A percentile compares a stretch with the other conserved stretches of the same genome.
phyloP scores from a whole-genome alignment of 148 eudicot genomes.

The Selenicereus undatus region DNA sequence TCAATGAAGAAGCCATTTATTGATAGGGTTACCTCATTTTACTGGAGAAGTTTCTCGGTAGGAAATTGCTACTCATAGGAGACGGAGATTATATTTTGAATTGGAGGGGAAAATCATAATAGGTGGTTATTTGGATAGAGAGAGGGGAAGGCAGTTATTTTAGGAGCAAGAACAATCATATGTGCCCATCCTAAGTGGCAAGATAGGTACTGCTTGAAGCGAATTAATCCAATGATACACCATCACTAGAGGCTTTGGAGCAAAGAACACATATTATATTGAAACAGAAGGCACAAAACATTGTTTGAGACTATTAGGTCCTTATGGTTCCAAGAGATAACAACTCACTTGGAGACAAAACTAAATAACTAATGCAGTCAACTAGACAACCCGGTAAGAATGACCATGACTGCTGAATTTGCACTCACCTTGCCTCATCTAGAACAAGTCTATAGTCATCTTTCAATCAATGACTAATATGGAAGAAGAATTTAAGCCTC shows the following conservation, averaged over 20 bases:
- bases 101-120: too few species aligned
- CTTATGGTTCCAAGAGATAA: not conserved
- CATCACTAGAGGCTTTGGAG: not conserved
- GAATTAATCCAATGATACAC: not conserved
- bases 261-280: too few species aligned
- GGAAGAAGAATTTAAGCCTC: not conserved
- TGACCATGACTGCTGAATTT: not conserved
- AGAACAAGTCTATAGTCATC: conserved; percentile 7
- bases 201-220: not conserved
- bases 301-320: not conserved
- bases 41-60: too few species aligned
- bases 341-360: not conserved
- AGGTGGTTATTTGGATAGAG: too few species aligned
- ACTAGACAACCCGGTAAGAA: not conserved
- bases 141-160: too few species aligned
- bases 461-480: not conserved
- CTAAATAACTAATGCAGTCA: not conserved
- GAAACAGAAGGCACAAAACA: too few species aligned
- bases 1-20: too few species aligned
- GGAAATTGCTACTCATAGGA: too few species aligned
- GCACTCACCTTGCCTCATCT: not conserved
- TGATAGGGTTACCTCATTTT: too few species aligned
- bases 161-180: too few species aligned
- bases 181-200: not conserved
- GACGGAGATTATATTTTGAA: too few species aligned